Evolutionary conservation across 2,329 filamentous ascomycete genomes (phyloP), one percentile per base, ranked within the genome.

Genomic region (Fusarium nelsonii): DNA sequence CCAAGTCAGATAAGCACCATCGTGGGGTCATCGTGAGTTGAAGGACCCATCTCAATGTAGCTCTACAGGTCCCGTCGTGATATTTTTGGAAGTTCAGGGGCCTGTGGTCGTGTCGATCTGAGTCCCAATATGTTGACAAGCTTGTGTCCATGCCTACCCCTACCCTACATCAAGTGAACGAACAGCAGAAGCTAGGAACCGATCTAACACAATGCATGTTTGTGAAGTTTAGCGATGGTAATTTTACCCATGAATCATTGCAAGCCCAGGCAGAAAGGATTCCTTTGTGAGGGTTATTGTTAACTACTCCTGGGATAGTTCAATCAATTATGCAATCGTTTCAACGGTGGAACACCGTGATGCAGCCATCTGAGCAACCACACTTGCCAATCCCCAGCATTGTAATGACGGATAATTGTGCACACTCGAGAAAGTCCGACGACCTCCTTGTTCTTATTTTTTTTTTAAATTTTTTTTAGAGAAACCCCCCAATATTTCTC

Each of bases 1-100:
- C 46, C 33, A 50, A n/a, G 32, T 37, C 23, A 10, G 46, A 18
- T 50, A 50, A 50, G 20, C 12, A 37, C 4, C 18, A 50, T 37
- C 39, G 39, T 41, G 20, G 43, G 23, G 23, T 11, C 12, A 11
- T 28, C 39, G 12, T 12, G 23, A 15, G 23, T 50, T 28, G 26
- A n/a, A 18, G 12, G n/a, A 18, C 26, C 48, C 23, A 30, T 36
- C 4, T 40, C 48, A 16, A 50, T 39, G 48, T 40, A 18, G 23
- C 33, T 39, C 16, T 20, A 15, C 34, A 39, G 33, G 36, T 18
- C 33, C 20, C 9, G 48, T n/a, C 33, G 16, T 15, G 48, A 50
- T 50, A 50, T 50, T 50, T 50, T 50, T 20, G 34, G 33, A 50
- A 40, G 48, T 12, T 39, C 34, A 50, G 48, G 23, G 48, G 43